phyloP scores from a whole-genome alignment of 768 basidiomycete genomes.

The Dendrothele bispora region DNA sequence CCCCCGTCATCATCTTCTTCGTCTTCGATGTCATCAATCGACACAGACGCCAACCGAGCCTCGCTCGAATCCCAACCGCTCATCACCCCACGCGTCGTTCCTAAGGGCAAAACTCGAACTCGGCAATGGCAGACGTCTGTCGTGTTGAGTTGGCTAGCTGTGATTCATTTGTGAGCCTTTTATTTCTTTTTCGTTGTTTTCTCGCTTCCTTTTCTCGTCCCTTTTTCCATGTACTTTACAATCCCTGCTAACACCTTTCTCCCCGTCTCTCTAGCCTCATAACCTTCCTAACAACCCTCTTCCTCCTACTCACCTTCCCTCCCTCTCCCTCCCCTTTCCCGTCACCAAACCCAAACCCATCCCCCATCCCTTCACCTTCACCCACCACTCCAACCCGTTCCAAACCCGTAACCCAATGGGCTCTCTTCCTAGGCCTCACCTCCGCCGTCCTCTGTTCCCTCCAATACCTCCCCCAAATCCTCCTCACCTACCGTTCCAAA shows the following conservation, averaged over 20 bases:
- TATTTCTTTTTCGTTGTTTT: constrained; percentile 4
- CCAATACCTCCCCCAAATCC: constrained; percentile 88
- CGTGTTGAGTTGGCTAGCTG: constrained; percentile 67
- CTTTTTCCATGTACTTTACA: too few relatives aligned
- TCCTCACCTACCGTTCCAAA: constrained; percentile 72
- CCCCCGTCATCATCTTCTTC: too few relatives aligned
- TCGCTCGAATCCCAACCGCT: too few relatives aligned
- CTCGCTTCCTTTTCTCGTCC: too few relatives aligned
- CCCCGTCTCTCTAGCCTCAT: constrained; percentile 47
- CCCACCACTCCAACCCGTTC: constrained; percentile 20
- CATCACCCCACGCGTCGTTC: too few relatives aligned
- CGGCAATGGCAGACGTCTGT: constrained; percentile 81
- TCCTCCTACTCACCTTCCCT: constrained; percentile 51
- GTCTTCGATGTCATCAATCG: constrained; percentile 43
- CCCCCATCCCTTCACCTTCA: constrained; percentile 34
- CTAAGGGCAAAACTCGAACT: constrained; percentile 54
- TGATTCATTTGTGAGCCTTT: constrained; percentile 69
- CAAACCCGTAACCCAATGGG: constrained; percentile 48
- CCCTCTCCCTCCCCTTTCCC: constrained; percentile 33
- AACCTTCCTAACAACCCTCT: constrained; percentile 58
- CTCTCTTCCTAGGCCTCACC: constrained; percentile 83
- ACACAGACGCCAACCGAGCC: constrained; percentile 39
- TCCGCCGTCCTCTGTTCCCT: constrained; percentile 76
- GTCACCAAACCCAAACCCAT: constrained; percentile 31
- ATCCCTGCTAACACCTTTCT: constrained; percentile 5